These are phyloP conservation scores for Loxodes magnus DNA, from an alignment of 73 alveolate genomes.

Conservation along the genomic window DNA sequence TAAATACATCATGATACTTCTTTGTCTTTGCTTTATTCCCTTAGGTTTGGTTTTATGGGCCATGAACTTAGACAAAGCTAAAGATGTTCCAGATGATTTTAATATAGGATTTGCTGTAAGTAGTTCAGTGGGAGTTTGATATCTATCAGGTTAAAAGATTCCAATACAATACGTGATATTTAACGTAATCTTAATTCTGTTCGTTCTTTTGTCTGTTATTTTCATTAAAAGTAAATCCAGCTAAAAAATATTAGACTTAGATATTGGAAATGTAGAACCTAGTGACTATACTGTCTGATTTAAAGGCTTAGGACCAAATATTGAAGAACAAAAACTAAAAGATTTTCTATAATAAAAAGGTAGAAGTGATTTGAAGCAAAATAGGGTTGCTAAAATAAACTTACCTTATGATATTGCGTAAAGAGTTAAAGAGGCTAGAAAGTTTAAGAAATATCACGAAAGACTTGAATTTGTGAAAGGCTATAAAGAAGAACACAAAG, in stretches of 20 bases:
- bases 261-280: constrained; percentile 25
- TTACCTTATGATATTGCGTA: constrained; percentile 25
- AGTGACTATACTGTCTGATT: constrained; percentile 40
- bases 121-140: neutral
- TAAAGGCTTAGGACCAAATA: neutral
- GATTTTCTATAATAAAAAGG: constrained; percentile 17
- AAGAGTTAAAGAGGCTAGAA: neutral
- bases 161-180: neutral
- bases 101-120: too few species aligned
- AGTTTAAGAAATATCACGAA: neutral
- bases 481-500: neutral
- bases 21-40: neutral
- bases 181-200: neutral
- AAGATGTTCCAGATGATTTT: neutral
- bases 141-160: neutral
- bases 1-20: neutral
- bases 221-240: neutral
- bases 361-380: neutral
- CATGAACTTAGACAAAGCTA: neutral
- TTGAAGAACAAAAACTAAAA: constrained; percentile 11
- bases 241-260: constrained; percentile 4
- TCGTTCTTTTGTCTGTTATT: neutral
- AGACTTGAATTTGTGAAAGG: neutral
- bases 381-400: constrained; percentile 11
- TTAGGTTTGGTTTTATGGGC: constrained; percentile 4